Evolutionary conservation across 2,329 filamentous ascomycete species (phyloP).

Genomic region (Colletotrichum horii): DNA sequence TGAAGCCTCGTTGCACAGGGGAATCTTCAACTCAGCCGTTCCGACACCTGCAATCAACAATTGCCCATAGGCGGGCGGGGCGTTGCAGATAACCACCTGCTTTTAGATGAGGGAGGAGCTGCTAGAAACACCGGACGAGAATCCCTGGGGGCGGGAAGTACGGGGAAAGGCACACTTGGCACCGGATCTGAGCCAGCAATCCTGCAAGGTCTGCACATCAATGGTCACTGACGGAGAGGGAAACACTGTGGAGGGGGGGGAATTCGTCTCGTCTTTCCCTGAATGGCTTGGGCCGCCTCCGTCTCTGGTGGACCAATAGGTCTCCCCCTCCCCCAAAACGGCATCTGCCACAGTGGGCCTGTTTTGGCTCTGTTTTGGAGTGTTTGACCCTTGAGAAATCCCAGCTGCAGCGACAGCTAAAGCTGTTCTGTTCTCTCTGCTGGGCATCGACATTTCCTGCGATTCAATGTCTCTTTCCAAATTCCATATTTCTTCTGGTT

Average conservation of each 20-base stretch:
- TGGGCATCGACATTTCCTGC: not conserved
- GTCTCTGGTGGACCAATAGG: not conserved
- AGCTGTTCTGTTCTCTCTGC: not conserved
- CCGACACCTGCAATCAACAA: not conserved
- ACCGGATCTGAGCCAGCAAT: not conserved
- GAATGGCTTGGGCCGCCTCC: conserved; percentile 4
- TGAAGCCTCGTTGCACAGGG: not conserved
- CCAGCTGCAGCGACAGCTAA: conserved; percentile 1
- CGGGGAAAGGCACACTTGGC: not conserved
- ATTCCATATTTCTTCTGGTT: not conserved
- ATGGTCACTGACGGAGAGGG: not conserved
- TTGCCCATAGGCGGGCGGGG: not conserved
- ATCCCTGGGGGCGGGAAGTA: not conserved
- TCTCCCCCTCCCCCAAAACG: not conserved
- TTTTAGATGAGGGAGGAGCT: not conserved
- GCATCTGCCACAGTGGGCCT: conserved; percentile 21
- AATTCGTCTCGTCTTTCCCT: not conserved
- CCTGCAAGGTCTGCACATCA: not conserved
- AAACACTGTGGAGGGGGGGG: not conserved
- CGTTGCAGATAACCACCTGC: not conserved
- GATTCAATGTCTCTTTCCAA: not conserved
- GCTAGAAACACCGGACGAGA: not conserved
- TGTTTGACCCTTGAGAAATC: conserved; percentile 15
- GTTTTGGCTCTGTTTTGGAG: conserved; percentile 21
- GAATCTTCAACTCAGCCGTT: not conserved